These are phyloP conservation scores for Glonium stellatum DNA, from an alignment of 495 filamentous ascomycete species.

Conservation along the genomic window DNA sequence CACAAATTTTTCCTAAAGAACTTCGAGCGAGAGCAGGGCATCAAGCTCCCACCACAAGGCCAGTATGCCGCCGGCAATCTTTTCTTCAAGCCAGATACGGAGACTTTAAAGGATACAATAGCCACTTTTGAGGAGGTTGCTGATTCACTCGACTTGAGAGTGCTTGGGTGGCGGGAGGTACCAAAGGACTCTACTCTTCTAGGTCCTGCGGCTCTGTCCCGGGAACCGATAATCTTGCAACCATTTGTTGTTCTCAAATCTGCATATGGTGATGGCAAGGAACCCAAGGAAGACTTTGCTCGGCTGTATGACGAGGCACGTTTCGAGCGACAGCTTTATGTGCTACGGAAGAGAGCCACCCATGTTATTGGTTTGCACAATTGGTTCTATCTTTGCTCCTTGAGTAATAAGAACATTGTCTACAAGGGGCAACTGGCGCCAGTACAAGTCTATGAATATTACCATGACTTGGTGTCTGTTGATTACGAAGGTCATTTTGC, in stretches of 20 bases:
- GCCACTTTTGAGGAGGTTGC: slow-evolving; percentile 87
- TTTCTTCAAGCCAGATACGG: slow-evolving; percentile 95
- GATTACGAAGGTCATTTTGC: slow-evolving; percentile 98
- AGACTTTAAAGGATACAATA: slow-evolving; percentile 80
- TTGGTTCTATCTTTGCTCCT: slow-evolving; percentile 98
- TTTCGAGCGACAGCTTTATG: slow-evolving; percentile 91
- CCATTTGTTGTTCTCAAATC: slow-evolving; percentile 87
- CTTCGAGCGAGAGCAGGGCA: slow-evolving; percentile 81
- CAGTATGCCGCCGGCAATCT: slow-evolving; percentile 97
- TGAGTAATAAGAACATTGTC: slow-evolving; percentile 98
- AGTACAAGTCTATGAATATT: slow-evolving; percentile 98
- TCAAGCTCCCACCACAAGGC: slow-evolving; percentile 77
- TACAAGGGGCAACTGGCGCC: slow-evolving; percentile 98
- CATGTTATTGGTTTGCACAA: slow-evolving; percentile 93
- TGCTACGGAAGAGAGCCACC: slow-evolving; percentile 90
- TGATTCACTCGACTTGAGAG: slow-evolving; percentile 75
- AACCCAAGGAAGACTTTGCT: slow-evolving; percentile 70
- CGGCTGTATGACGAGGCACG: slow-evolving; percentile 73
- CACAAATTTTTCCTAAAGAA: slow-evolving; percentile 99
- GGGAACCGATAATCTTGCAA: slow-evolving; percentile 91
- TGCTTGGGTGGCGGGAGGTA: slow-evolving; percentile 95
- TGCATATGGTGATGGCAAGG: slow-evolving; percentile 78
- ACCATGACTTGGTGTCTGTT: slow-evolving; percentile 92
- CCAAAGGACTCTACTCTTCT: slow-evolving; percentile 88
- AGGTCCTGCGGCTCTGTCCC: slow-evolving; percentile 84